These are phyloP conservation scores for Eucalyptus pumila DNA, from an alignment of 345 rosid genomes.

Conservation along the genomic window DNA sequence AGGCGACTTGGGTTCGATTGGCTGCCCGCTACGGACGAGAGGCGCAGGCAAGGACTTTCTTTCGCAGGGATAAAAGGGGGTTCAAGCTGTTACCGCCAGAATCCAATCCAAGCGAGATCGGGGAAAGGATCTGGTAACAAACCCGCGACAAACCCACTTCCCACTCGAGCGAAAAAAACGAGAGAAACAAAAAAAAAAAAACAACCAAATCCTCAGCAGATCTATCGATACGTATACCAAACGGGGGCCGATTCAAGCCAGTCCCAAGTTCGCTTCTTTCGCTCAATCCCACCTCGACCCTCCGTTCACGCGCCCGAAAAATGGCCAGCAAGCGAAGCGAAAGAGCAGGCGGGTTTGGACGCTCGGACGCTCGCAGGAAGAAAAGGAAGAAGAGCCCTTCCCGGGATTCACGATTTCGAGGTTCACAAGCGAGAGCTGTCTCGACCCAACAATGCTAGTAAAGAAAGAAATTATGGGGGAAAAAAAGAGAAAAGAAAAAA, in stretches of 20 bases:
- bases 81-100: background rate
- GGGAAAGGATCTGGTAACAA: background rate
- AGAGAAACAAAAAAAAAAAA: background rate
- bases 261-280: background rate
- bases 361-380: background rate
- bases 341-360: background rate
- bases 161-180: background rate
- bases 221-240: background rate
- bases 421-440: background rate
- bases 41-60: background rate
- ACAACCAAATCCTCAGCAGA: background rate
- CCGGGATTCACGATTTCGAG: background rate
- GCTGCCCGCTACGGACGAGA: background rate
- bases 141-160: background rate
- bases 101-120: background rate
- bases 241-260: background rate
- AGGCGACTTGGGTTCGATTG: background rate
- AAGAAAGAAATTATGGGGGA: background rate
- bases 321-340: background rate
- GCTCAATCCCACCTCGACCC: background rate
- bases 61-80: background rate
- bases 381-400: background rate
- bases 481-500: background rate
- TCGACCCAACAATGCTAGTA: background rate
- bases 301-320: background rate